Evolutionary conservation across 177 flowering plant species (phyloP).

Genomic region (Vitis hybrid): DNA sequence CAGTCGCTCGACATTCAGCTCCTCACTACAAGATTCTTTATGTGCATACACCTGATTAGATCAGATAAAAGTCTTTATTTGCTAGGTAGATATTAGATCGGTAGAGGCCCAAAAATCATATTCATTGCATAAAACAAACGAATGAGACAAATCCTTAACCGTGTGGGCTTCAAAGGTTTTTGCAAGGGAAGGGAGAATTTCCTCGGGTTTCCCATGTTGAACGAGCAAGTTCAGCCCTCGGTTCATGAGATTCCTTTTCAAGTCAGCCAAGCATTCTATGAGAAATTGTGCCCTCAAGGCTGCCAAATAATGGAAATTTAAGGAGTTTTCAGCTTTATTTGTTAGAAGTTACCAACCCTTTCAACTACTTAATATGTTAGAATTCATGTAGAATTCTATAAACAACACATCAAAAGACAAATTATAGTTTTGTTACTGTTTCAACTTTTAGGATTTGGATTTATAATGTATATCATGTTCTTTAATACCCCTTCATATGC

Average conservation of each 20-base stretch:
- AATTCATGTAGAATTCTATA: no score
- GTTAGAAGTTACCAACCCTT: no score
- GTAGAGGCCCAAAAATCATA: neutral
- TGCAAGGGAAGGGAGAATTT: slow-evolving; percentile 70
- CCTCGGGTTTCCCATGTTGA: slow-evolving; percentile 84
- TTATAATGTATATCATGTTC: no score
- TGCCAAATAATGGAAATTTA: slow-evolving; percentile 28
- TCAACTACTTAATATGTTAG: no score
- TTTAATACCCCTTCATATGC: no score
- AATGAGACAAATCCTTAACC: slow-evolving; percentile 37
- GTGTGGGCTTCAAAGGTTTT: slow-evolving; percentile 73
- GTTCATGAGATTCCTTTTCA: slow-evolving; percentile 74
- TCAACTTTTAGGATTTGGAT: no score
- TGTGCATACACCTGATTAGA: slow-evolving; percentile 82
- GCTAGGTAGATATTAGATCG: neutral
- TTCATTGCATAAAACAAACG: neutral
- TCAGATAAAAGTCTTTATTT: neutral
- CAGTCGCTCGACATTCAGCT: slow-evolving; percentile 58
- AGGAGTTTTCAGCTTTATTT: no score
- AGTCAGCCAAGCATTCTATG: slow-evolving; percentile 71
- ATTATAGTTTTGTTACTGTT: no score
- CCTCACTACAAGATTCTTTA: slow-evolving; percentile 95
- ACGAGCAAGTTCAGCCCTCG: slow-evolving; percentile 76
- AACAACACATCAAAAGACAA: no score
- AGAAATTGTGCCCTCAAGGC: slow-evolving; percentile 81